These are phyloP conservation scores for Gentiana straminea DNA, from an alignment of 257 asterid genomes.

Conservation along the genomic window DNA sequence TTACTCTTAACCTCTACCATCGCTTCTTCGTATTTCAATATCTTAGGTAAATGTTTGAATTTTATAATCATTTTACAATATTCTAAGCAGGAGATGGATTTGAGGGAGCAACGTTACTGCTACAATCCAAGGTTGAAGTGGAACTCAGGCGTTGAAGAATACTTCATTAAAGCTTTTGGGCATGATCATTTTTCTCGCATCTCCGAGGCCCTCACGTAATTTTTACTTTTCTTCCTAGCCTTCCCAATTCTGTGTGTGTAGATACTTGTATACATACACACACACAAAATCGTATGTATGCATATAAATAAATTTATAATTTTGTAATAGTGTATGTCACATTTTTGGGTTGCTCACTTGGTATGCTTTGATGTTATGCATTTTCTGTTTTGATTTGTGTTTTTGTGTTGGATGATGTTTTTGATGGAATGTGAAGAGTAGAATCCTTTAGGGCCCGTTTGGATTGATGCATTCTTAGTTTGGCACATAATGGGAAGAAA, in stretches of 20 bases:
- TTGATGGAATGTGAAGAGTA: too few species aligned
- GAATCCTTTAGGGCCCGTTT: too few species aligned
- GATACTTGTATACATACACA: too few species aligned
- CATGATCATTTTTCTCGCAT: slow-evolving; percentile 69
- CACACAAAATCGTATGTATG: too few species aligned
- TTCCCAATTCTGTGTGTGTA: too few species aligned
- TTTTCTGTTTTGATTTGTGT: too few species aligned
- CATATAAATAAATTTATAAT: not conserved
- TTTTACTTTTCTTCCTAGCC: not conserved
- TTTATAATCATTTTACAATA: not conserved
- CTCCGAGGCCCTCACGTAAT: slow-evolving; percentile 64
- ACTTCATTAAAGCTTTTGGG: slow-evolving; percentile 74
- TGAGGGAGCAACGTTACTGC: slow-evolving; percentile 50
- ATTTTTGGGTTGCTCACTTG: not conserved
- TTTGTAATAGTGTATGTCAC: not conserved
- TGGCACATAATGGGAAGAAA: too few species aligned
- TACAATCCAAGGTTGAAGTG: slow-evolving; percentile 65
- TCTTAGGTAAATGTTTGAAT: not conserved
- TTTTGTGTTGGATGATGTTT: too few species aligned
- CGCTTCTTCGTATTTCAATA: not conserved
- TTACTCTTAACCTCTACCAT: not conserved
- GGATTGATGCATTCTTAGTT: too few species aligned
- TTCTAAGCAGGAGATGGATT: slow-evolving; percentile 53
- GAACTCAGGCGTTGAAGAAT: slow-evolving; percentile 81
- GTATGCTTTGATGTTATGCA: not conserved